Conservation (phyloP, 2,329 filamentous ascomycete species). For the Calonectria hawksworthii region DNA sequence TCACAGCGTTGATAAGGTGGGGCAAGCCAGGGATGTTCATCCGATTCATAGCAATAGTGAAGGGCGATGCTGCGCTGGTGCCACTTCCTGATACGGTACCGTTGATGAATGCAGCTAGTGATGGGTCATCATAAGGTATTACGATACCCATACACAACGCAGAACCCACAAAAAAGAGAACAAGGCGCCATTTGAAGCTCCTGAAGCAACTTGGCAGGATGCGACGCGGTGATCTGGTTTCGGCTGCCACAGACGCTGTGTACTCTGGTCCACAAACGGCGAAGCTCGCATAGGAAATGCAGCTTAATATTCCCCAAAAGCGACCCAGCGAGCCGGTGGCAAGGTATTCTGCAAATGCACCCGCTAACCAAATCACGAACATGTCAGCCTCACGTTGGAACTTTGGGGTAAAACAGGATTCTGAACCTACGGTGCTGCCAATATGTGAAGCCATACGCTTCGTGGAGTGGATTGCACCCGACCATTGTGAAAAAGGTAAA, state of each 20-base stretch:
- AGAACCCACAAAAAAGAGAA: neutral
- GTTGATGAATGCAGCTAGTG: neutral
- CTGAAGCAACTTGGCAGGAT: neutral
- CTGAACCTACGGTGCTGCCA: too few species aligned
- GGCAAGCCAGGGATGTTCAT: neutral
- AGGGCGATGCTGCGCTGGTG: neutral
- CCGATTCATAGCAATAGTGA: neutral
- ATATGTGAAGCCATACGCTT: too few species aligned
- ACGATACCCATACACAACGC: neutral
- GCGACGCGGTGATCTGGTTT: neutral
- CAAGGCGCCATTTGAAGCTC: neutral
- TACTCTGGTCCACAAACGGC: neutral
- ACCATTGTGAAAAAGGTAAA: too few species aligned
- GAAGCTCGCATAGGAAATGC: neutral
- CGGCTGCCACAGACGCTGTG: neutral
- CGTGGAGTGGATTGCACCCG: too few species aligned
- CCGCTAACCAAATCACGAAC: too few species aligned
- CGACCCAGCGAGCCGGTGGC: neutral
- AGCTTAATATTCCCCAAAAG: neutral
- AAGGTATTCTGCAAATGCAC: too few species aligned
- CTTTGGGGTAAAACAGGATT: too few species aligned
- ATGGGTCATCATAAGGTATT: neutral
- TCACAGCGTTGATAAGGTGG: neutral
- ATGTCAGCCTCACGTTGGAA: too few species aligned
- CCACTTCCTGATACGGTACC: neutral